Percentiles rank a stretch among this genome's conserved stretches.
Conservation (phyloP, 352 stramenopile species). For the Phytophthora sojae region DNA sequence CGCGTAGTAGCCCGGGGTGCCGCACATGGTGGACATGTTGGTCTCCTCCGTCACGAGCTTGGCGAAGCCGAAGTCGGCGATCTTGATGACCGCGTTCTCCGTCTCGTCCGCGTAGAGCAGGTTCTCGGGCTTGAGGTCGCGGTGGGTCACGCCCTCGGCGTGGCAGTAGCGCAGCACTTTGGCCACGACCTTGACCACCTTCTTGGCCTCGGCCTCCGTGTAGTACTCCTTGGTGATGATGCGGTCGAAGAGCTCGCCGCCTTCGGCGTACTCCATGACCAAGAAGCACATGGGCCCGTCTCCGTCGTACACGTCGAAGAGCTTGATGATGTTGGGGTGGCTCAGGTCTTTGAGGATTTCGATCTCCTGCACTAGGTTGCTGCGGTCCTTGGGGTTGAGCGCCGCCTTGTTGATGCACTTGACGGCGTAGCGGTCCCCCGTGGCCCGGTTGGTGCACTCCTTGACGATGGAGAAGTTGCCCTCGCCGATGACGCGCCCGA, state of each 20-base stretch:
- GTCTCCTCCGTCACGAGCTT: constrained; percentile 83
- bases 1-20: constrained; percentile 96
- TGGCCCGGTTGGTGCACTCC: constrained; percentile 60
- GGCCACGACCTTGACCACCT: constrained; percentile 85
- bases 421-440: constrained; percentile 71
- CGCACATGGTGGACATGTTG: constrained; percentile 90
- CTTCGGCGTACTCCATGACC: constrained; percentile 90
- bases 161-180: constrained; percentile 92
- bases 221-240: constrained; percentile 95
- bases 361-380: constrained; percentile 86
- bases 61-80: constrained; percentile 92
- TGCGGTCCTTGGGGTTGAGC: constrained; percentile 82
- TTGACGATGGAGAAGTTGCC: constrained; percentile 90
- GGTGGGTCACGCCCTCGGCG: constrained; percentile 89
- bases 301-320: constrained; percentile 87
- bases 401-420: constrained; percentile 88
- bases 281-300: constrained; percentile 81
- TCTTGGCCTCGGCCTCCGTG: constrained; percentile 87
- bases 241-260: constrained; percentile 93
- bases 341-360: constrained; percentile 84
- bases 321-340: constrained; percentile 91
- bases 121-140: constrained; percentile 98
- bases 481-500: constrained; percentile 80
- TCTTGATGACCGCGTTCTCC: constrained; percentile 93
- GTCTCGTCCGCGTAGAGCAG: constrained; percentile 89